Conservation (phyloP, 345 rosid genomes). For the Eucalyptus cloeziana region DNA sequence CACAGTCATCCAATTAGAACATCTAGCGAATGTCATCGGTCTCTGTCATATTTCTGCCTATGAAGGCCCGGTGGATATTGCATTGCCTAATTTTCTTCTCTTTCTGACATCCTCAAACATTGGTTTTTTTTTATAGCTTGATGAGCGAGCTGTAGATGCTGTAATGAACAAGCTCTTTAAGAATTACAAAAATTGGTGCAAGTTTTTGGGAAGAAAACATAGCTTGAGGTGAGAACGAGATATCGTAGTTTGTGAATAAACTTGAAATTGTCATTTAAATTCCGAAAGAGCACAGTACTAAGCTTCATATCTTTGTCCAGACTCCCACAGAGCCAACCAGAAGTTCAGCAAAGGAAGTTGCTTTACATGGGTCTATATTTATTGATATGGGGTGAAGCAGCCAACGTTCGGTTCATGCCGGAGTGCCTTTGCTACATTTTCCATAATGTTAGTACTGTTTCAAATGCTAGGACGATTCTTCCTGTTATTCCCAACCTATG, state of each 20-base stretch:
- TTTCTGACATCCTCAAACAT: neutral
- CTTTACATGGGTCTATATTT: constrained; percentile 92
- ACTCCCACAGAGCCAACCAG: constrained; percentile 85
- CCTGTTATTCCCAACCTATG: neutral
- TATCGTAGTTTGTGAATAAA: neutral
- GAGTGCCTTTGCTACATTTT: constrained; percentile 93
- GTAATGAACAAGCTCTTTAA: constrained; percentile 81
- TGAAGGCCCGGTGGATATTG: neutral
- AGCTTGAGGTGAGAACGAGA: constrained; percentile 58
- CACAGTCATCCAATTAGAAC: neutral
- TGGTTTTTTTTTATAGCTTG: constrained; percentile 37
- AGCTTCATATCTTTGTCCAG: constrained; percentile 15
- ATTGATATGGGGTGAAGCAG: constrained; percentile 98
- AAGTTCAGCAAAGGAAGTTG: constrained; percentile 85
- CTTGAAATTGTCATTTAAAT: neutral
- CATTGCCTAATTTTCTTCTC: neutral
- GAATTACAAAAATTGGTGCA: constrained; percentile 94
- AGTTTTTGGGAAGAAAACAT: constrained; percentile 86
- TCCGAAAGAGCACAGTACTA: neutral
- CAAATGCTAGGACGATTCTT: neutral
- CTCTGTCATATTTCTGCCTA: neutral
- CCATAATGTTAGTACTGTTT: constrained; percentile 59
- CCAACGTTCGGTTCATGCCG: constrained; percentile 92
- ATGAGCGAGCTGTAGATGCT: constrained; percentile 90
- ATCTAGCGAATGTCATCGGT: neutral